Evolutionary conservation across 1,284 basidiomycete genomes (phyloP).

Genomic region (Anthracocystis setariae): DNA sequence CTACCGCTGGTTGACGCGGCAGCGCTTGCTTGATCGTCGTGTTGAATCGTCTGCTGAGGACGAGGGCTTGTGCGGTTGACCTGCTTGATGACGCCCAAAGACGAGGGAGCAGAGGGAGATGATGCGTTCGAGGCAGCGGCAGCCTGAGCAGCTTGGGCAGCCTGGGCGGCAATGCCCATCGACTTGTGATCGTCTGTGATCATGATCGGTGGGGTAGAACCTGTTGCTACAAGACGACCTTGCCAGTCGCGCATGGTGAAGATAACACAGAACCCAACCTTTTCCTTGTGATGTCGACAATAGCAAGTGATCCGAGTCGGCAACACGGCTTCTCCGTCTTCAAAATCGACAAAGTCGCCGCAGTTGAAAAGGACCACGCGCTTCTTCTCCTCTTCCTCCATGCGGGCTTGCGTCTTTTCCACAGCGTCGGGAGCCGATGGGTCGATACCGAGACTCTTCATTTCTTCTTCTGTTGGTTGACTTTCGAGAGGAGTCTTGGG

Average conservation of each 20-base stretch:
- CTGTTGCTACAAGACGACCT: constrained; percentile 84
- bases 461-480: constrained; percentile 58
- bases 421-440: constrained; percentile 53
- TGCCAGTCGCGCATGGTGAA: constrained; percentile 85
- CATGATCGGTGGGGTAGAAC: constrained; percentile 87
- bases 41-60: constrained; percentile 7
- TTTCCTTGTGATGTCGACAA: constrained; percentile 97
- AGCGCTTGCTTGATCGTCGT: constrained; percentile 17
- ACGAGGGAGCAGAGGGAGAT: constrained; percentile 29
- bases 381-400: constrained; percentile 65
- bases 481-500: constrained; percentile 41
- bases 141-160: constrained; percentile 28
- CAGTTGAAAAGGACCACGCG: constrained; percentile 80
- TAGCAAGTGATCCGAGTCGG: constrained; percentile 98
- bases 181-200: constrained; percentile 93
- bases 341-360: constrained; percentile 88
- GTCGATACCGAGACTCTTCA: constrained; percentile 59
- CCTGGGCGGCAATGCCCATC: constrained; percentile 74
- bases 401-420: constrained; percentile 46
- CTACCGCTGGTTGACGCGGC: constrained; percentile 31
- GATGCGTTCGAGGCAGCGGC: constrained; percentile 33
- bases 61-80: constrained; percentile 38
- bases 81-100: constrained; percentile 36
- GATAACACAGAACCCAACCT: constrained; percentile 90
- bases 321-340: constrained; percentile 83